Conservation (phyloP, 768 basidiomycete species). For the Boletus rubroflammeus region DNA sequence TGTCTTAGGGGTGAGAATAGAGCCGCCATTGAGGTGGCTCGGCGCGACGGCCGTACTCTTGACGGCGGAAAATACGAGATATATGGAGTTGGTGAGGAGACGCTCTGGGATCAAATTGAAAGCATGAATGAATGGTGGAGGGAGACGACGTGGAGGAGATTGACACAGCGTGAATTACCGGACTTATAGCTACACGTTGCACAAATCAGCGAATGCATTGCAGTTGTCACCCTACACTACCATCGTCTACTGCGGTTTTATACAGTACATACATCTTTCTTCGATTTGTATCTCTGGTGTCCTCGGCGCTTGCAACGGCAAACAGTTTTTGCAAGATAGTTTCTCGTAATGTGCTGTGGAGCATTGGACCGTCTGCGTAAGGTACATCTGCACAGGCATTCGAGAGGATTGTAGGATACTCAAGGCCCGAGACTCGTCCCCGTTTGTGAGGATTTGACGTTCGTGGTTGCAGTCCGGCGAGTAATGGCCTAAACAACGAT, state of each 20-base stretch:
- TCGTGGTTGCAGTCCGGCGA: slow-evolving; percentile 46
- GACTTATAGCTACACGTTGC: slow-evolving; percentile 41
- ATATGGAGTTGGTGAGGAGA: slow-evolving; percentile 82
- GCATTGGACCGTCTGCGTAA: slow-evolving; percentile 35
- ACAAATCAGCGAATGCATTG: background rate
- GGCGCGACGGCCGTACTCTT: slow-evolving; percentile 57
- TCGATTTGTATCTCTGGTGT: slow-evolving; percentile 76
- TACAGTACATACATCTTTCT: slow-evolving; percentile 82
- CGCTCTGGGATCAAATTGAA: slow-evolving; percentile 78
- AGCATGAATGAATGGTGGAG: slow-evolving; percentile 91
- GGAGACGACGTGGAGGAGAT: slow-evolving; percentile 81
- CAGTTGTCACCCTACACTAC: slow-evolving; percentile 19
- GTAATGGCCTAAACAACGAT: slow-evolving; percentile 65
- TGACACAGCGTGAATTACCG: slow-evolving; percentile 83
- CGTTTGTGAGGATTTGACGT: slow-evolving; percentile 46
- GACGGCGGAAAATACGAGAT: slow-evolving; percentile 81
- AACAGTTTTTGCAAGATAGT: slow-evolving; percentile 64
- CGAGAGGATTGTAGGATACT: slow-evolving; percentile 43
- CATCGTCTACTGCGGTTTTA: slow-evolving; percentile 57
- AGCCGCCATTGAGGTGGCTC: slow-evolving; percentile 79
- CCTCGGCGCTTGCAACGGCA: slow-evolving; percentile 65
- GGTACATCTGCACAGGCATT: slow-evolving; percentile 53
- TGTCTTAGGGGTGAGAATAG: slow-evolving; percentile 69
- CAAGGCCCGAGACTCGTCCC: slow-evolving; percentile 29
- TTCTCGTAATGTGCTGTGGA: slow-evolving; percentile 41